Percentiles rank a stretch among this genome's conserved stretches.
Evolutionary conservation across 768 basidiomycete genomes (phyloP).

Genomic region (Leccinum aurantiacum): DNA sequence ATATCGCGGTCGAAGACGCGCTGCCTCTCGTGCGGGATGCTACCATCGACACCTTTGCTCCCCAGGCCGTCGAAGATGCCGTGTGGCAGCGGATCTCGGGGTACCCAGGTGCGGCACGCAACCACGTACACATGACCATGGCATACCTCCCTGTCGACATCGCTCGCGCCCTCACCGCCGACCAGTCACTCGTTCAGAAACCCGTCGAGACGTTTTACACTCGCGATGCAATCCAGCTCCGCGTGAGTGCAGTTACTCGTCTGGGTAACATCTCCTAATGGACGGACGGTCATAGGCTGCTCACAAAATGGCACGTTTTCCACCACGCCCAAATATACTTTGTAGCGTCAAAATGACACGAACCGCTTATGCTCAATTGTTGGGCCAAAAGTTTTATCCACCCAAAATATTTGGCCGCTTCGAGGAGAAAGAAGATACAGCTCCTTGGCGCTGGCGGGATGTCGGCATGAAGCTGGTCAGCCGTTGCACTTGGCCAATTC

Average conservation of each 20-base stretch:
- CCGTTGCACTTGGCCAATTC: conserved; percentile 1
- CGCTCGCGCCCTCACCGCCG: conserved; percentile 62
- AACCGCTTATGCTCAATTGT: conserved; percentile 90
- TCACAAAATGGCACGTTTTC: conserved; percentile 87
- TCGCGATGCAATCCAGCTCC: conserved; percentile 84
- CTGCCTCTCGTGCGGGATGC: conserved; percentile 59
- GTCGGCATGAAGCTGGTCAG: conserved; percentile 91
- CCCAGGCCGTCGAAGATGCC: conserved; percentile 55
- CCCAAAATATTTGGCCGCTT: conserved; percentile 86
- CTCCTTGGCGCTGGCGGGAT: conserved; percentile 77
- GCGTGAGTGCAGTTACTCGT: conserved; percentile 50
- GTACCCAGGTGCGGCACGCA: conserved; percentile 69
- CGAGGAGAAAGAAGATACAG: conserved; percentile 58
- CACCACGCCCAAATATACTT: conserved; percentile 65
- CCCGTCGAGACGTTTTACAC: conserved; percentile 95
- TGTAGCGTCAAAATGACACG: conserved; percentile 76
- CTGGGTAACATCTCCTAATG: conserved; percentile 4
- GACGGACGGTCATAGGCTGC: conserved; percentile 57
- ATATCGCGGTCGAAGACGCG: conserved; percentile 61
- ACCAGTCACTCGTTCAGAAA: conserved; percentile 76
- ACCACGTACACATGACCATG: conserved; percentile 75
- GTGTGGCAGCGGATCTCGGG: conserved; percentile 72
- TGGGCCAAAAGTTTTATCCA: conserved; percentile 89
- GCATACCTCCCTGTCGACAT: conserved; percentile 81
- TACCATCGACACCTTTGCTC: conserved; percentile 55